Percentiles rank a stretch among this genome's conserved stretches.
Evolutionary conservation across 2,329 filamentous ascomycete genomes (phyloP).

Genomic region (Aspergillus fumigatus): DNA sequence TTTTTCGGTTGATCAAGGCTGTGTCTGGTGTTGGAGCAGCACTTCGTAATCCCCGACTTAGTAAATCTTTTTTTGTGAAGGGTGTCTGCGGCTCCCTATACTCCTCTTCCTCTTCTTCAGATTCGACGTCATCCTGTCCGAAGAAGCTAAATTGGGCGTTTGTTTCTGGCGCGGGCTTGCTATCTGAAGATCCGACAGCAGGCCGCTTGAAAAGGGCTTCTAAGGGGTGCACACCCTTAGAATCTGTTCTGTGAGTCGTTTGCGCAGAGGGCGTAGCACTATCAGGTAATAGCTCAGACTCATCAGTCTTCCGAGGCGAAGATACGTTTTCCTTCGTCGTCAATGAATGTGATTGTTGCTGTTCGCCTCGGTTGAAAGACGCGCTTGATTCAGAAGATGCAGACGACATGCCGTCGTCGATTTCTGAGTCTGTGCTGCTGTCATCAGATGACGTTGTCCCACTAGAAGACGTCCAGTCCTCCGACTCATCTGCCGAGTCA

Average conservation of each 20-base stretch:
- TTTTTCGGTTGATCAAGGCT: slow-evolving; percentile 58
- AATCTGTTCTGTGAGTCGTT: slow-evolving; percentile 26
- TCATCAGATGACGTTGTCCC: slow-evolving; percentile 27
- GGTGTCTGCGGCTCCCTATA: slow-evolving; percentile 66
- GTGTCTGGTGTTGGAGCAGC: slow-evolving; percentile 95
- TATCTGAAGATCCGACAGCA: slow-evolving; percentile 39
- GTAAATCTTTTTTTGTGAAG: slow-evolving; percentile 72
- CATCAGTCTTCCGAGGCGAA: neutral
- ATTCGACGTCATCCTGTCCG: slow-evolving; percentile 48
- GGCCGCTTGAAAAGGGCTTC: slow-evolving; percentile 86
- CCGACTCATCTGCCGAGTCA: slow-evolving; percentile 19
- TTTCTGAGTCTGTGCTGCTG: slow-evolving; percentile 21
- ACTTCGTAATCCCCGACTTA: slow-evolving; percentile 64
- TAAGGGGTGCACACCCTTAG: slow-evolving; percentile 69
- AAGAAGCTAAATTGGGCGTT: slow-evolving; percentile 77
- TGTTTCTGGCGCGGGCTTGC: slow-evolving; percentile 36
- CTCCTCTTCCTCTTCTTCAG: slow-evolving; percentile 45
- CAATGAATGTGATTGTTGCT: slow-evolving; percentile 3
- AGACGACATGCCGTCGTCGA: slow-evolving; percentile 20
- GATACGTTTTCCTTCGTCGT: slow-evolving; percentile 4
- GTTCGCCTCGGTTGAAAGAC: slow-evolving; percentile 21
- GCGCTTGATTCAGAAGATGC: slow-evolving; percentile 24
- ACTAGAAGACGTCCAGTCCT: slow-evolving; percentile 36
- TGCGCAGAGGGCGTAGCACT: neutral
- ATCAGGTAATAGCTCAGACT: slow-evolving; percentile 1